Evolutionary conservation across 148 eudicot genomes (phyloP), one percentile per base, ranked within the genome.

Genomic region (Persicaria maculosa): DNA sequence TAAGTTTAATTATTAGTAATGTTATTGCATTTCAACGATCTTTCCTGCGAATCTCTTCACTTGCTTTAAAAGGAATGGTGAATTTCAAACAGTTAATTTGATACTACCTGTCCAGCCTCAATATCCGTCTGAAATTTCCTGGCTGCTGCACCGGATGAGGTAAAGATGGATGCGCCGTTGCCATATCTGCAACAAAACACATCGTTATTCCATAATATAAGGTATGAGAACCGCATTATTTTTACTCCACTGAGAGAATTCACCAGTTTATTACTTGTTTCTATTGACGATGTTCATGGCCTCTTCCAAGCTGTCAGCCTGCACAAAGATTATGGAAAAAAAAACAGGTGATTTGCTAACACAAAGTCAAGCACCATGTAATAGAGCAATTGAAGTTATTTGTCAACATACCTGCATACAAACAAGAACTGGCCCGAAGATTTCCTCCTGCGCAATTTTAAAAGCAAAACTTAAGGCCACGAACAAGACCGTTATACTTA

Each of bases 231-330:
- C 5, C 9, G 15, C 45, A 43, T 40, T 40, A 40, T 36, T 40
- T 40, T 48, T 1, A 69, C 0, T 69, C 72, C 8, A 4, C n/a
- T 15, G 31, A 47, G 50, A 69, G 31, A 69, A 69, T n/a, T 69
- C 20, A 19, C 14, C 46, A 71, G 31, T 48, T 19, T 25, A 64
- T 67, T 90, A 92, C 99, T 88, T 86, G 72, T 95, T 95, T 83
- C 80, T 85, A 84, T 96, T 96, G 73, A 92, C 86, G 8, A 92
- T 86, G 79, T 75, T 72, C 69, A 92, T 92, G 68, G 99, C 99
- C 85, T 95, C 97, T 61, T 92, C 99, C 77, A 96, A 96, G 85
- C 87, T 89, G 74, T 82, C 91, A 74, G 97, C 99, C 99, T 95
- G 86, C 72, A 74, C 71, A 74, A 1, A 75, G 62, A 73, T 14